phyloP scores from a whole-genome alignment of 768 basidiomycete species.

The Suillus hirtellus region DNA sequence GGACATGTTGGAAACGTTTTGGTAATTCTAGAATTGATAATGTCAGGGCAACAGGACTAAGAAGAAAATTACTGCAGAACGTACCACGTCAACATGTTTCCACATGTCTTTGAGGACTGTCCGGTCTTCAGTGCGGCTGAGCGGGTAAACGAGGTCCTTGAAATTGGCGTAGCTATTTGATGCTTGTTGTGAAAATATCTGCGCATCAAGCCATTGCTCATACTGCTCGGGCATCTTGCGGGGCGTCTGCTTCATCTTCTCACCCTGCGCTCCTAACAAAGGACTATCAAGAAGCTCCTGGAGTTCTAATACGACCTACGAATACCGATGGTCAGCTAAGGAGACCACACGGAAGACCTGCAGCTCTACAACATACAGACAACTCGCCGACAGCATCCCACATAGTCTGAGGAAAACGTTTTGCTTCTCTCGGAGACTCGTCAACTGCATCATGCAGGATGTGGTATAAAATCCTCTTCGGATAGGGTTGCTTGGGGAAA shows the following conservation, averaged over 20 bases:
- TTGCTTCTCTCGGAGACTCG: conserved; percentile 72
- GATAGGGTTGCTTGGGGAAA: conserved; percentile 69
- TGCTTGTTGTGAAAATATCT: conserved; percentile 59
- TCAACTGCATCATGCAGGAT: conserved; percentile 71
- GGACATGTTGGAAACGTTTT: conserved; percentile 47
- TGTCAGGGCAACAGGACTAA: neutral
- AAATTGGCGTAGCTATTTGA: conserved; percentile 49
- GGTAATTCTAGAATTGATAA: conserved; percentile 56
- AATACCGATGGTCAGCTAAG: conserved; percentile 2
- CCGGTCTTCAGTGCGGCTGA: conserved; percentile 54
- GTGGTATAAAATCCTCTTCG: conserved; percentile 62
- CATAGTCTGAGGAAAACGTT: conserved; percentile 74
- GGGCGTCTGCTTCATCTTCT: conserved; percentile 49
- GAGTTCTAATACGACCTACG: conserved; percentile 63
- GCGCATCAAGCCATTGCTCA: conserved; percentile 69
- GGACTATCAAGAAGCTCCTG: conserved; percentile 65
- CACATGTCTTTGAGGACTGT: conserved; percentile 60
- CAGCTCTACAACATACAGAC: conserved; percentile 46
- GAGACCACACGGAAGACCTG: neutral
- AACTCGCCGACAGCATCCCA: conserved; percentile 85
- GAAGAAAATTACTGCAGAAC: conserved; percentile 20
- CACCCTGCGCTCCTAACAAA: conserved; percentile 55
- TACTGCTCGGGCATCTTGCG: conserved; percentile 61
- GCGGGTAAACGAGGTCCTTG: conserved; percentile 58
- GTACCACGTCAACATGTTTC: conserved; percentile 60